Base-by-base conservation (phyloP, 805 yeast species). In the Teunomyces kruisii region DNA sequence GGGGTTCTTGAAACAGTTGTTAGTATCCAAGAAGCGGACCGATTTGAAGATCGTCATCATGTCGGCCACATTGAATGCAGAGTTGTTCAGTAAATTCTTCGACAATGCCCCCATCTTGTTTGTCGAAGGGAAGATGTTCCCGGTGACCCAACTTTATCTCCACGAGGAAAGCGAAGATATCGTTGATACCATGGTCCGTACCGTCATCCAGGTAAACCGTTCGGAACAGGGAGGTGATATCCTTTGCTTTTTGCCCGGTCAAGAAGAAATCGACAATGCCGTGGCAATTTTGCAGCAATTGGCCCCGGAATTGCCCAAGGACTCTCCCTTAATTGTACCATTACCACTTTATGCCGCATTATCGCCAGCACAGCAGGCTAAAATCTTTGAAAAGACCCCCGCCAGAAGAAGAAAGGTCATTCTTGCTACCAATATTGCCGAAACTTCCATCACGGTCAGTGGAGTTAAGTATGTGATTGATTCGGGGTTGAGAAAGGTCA, bases 61-160 rank as follows among this genome's bases (percentile, higher is more conserved):
- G 97, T 91, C 98, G 41, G 99, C 99, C 22, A 94, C 99, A 0
- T 74, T 94, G 46, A 96, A 94, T 64, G 98, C 98, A 1, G 91
- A 83, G 57, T 78, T 80, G 55, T 94, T 94, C 60, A 81, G 95
- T 37, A 64, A 74, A 15, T 94, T 91, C 62, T 94, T 88, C 61
- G 67, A 79, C 53, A 65, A 79, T 48, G 91, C 96, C 1, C 94
- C 91, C n/a, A 86, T 91, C 24, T 66, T 90, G 39, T 88, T 74
- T 54, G 88, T 94, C 3, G 95, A 90, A 64, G 99, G 99, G 56
- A 83, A 92, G 55, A 86, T 85, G 76, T 91, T 74, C 62, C 86
- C 89, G 1, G 99, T 94, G 1, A 80, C 87, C 17, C 77, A 88
- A 48, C 75, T 75, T 43, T 92, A 88, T 55, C 64, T 88, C 35